Base-by-base conservation (phyloP, 163 green algal genomes). In the Volvox carteri region DNA sequence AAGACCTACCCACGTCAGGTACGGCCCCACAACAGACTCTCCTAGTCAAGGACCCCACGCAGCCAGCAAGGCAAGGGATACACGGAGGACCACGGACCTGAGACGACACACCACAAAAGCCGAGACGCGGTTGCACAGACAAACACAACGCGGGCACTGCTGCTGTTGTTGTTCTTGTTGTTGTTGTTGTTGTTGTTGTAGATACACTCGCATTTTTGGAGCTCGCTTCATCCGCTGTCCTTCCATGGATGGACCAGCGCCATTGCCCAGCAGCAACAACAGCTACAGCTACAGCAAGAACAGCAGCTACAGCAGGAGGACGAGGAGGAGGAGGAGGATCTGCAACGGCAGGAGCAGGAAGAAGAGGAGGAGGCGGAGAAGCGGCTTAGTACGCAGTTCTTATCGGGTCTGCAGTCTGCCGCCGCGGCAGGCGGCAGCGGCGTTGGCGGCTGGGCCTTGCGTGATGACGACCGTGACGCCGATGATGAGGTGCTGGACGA, bases 211-310 rank as follows among this genome's bases (percentile, higher is more conserved):
- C 72, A 78, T 35, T 86, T 56, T 30, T 91, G 74, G 80, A 46
- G 30, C 33, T 16, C 37, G 41, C 73, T 91, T 25, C 41, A 74
- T 52, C 79, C 79, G 28, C 72, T 91, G 4, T 88, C 72, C 21
- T 80, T 84, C 67, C 84, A 91, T 54, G 87, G 87, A 39, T 91
- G 87, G 87, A 67, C 76, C 30, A 46, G 39, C 35, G 80, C 41
- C 18, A 81, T 91, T 73, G 50, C 28, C 16, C 19, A 83, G 23
- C 67, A 85, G 16, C 70, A 91, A 65, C 37, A 23, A 7, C 33
- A 73, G 58, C 78, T 88, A 46, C 37, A 44, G n/a, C 46, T 46
- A 58, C 28, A 54, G 44, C n/a, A 78, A 44, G 62, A 87, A 44
- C 46, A 5, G 54, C 28, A 54, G 44, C n/a, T 67, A 44, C 42